Conservation (phyloP, 2,329 filamentous ascomycete species). For the Talaromyces atroroseus region DNA sequence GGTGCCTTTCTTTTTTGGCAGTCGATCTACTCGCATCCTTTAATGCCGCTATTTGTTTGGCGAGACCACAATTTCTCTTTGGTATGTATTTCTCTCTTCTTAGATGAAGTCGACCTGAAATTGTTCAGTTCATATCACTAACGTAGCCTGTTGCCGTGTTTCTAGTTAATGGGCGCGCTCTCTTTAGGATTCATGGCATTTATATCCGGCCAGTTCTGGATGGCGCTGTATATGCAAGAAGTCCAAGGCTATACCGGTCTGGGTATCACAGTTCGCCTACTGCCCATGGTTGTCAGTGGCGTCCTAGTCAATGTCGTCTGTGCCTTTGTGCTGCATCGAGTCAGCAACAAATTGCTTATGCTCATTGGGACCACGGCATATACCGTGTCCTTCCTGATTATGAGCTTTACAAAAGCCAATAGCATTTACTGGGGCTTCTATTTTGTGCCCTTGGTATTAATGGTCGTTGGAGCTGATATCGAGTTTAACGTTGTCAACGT, state of each 20-base stretch:
- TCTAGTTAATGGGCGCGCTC: slow-evolving; percentile 51
- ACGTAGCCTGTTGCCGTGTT: neutral
- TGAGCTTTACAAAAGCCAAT: slow-evolving; percentile 52
- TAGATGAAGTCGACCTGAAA: neutral
- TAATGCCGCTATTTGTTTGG: slow-evolving; percentile 54
- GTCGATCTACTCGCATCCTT: slow-evolving; percentile 43
- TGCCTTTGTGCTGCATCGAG: slow-evolving; percentile 55
- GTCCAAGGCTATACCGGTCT: slow-evolving; percentile 51
- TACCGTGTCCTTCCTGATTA: slow-evolving; percentile 44
- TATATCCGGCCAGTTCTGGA: slow-evolving; percentile 56
- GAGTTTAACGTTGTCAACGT: slow-evolving; percentile 67
- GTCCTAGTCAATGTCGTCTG: slow-evolving; percentile 60
- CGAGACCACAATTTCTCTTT: slow-evolving; percentile 60
- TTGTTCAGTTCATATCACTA: neutral
- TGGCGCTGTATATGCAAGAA: slow-evolving; percentile 61
- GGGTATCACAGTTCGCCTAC: slow-evolving; percentile 56
- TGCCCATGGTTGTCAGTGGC: slow-evolving; percentile 61
- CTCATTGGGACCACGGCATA: slow-evolving; percentile 45
- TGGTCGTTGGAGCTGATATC: slow-evolving; percentile 62
- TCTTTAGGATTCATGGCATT: slow-evolving; percentile 61
- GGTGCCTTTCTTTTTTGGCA: slow-evolving; percentile 60
- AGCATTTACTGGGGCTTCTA: slow-evolving; percentile 59
- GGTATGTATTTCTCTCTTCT: slow-evolving; percentile 30
- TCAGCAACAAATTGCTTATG: slow-evolving; percentile 62
- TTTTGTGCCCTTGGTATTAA: slow-evolving; percentile 57